Evolutionary conservation across 2,329 filamentous ascomycete species (phyloP).

Genomic region (Verticillium dahliae): DNA sequence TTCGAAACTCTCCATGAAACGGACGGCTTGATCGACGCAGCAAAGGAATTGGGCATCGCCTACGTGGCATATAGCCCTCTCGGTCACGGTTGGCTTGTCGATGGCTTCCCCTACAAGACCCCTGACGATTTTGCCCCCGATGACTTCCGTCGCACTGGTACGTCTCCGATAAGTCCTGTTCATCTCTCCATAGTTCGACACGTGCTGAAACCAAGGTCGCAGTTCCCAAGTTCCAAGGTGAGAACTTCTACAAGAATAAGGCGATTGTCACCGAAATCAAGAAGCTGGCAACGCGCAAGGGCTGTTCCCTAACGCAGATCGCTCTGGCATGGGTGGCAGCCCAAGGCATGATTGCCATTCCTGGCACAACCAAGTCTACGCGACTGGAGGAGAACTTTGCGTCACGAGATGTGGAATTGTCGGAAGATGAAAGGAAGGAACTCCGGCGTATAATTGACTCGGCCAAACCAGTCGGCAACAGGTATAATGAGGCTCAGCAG

Average conservation of each 20-base stretch:
- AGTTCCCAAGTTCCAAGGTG: slow-evolving; percentile 30
- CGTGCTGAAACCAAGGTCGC: not conserved
- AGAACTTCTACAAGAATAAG: slow-evolving; percentile 37
- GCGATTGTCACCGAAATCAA: slow-evolving; percentile 33
- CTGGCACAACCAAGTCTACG: slow-evolving; percentile 33
- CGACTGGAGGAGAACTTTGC: slow-evolving; percentile 33
- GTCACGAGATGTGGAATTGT: slow-evolving; percentile 26
- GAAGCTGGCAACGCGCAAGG: slow-evolving; percentile 26
- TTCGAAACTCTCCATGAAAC: slow-evolving; percentile 16
- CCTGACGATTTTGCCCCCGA: slow-evolving; percentile 36
- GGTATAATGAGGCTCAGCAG: slow-evolving; percentile 17
- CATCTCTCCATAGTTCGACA: not conserved
- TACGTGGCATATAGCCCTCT: slow-evolving; percentile 39
- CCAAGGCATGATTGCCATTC: slow-evolving; percentile 36
- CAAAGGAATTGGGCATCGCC: slow-evolving; percentile 30
- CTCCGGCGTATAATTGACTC: slow-evolving; percentile 29
- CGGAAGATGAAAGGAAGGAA: slow-evolving; percentile 27
- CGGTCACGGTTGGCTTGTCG: slow-evolving; percentile 39
- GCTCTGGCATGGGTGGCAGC: slow-evolving; percentile 31
- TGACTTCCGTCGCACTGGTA: slow-evolving; percentile 32
- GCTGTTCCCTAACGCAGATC: slow-evolving; percentile 25
- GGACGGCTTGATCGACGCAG: slow-evolving; percentile 29
- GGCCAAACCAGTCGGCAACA: slow-evolving; percentile 27
- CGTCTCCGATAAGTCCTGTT: slow-evolving; percentile 5
- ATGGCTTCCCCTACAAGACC: slow-evolving; percentile 31